phyloP scores from a whole-genome alignment of 2,329 filamentous ascomycete species.

The Paecilomyces sp. region DNA sequence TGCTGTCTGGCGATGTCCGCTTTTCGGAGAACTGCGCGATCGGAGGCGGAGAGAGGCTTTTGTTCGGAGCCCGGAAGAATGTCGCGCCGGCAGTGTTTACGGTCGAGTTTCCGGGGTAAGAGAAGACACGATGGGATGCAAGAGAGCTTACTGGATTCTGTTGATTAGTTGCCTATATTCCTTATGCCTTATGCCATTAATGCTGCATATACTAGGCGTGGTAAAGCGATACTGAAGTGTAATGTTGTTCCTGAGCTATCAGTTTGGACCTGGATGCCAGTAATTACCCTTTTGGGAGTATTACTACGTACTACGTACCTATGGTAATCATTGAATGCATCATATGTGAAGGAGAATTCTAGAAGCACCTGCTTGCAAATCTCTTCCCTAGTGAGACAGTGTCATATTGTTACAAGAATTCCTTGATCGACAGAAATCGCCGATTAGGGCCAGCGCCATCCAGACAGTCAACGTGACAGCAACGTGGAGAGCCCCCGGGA shows the following conservation, averaged over 20 bases:
- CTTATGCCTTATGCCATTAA: not conserved
- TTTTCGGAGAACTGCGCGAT: conserved; percentile 19
- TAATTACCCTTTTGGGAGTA: not conserved
- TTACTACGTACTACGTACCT: too few relatives aligned
- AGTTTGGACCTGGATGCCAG: not conserved
- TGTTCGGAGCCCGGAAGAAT: conserved; percentile 7
- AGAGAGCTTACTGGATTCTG: not conserved
- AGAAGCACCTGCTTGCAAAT: not conserved
- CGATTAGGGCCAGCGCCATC: not conserved
- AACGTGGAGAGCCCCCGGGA: not conserved
- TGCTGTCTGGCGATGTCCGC: conserved; percentile 1
- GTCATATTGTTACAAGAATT: not conserved
- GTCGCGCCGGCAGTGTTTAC: not conserved
- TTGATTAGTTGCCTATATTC: not conserved
- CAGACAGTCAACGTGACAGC: not conserved
- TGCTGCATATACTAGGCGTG: not conserved
- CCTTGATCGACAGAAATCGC: not conserved
- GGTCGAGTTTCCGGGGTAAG: not conserved
- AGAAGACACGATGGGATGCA: not conserved
- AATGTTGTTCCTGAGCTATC: not conserved
- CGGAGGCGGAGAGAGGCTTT: conserved; percentile 5
- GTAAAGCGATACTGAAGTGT: not conserved
- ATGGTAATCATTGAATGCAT: not conserved
- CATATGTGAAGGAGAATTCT: not conserved
- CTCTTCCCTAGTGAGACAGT: not conserved